phyloP scores from a whole-genome alignment of 169 alveolate species.

The Cryptosporidium parvum region DNA sequence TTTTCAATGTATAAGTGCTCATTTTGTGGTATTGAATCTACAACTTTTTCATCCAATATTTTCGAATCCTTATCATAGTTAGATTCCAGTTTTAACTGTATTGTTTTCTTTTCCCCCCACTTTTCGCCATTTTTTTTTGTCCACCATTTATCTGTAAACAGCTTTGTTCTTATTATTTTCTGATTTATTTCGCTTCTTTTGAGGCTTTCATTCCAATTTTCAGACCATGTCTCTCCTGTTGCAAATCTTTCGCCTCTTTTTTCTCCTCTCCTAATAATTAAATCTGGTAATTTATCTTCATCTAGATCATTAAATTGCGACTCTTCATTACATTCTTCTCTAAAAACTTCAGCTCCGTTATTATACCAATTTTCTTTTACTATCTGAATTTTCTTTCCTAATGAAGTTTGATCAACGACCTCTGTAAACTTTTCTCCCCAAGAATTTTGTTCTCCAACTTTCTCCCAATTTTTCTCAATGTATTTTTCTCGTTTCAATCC shows the following conservation, averaged over 20 bases:
- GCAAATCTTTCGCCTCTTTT: conserved; percentile 46
- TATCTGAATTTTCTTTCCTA: conserved; percentile 9
- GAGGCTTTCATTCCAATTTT: conserved; percentile 58
- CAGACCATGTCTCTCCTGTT: conserved; percentile 45
- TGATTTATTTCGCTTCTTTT: background rate
- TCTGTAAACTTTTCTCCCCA: conserved; percentile 58
- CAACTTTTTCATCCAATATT: background rate
- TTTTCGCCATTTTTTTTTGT: conserved; percentile 45
- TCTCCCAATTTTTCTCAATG: conserved; percentile 55
- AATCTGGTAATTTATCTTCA: background rate
- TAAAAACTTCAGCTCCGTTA: conserved; percentile 36
- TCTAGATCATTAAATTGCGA: background rate
- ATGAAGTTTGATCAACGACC: background rate
- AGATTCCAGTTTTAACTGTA: background rate
- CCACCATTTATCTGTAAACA: conserved; percentile 48
- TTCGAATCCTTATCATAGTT: background rate
- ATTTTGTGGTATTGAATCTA: background rate
- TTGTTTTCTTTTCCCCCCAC: conserved; percentile 67
- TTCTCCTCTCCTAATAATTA: conserved; percentile 29
- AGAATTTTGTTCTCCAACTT: conserved; percentile 55
- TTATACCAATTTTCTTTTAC: conserved; percentile 60
- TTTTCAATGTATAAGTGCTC: conserved; percentile 19
- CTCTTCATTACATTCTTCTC: conserved; percentile 34
- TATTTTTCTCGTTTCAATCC: background rate
- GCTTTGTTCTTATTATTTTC: conserved; percentile 5